These are phyloP conservation scores for Aspergillus glaucus DNA, from an alignment of 2,329 filamentous ascomycete species.

Conservation along the genomic window DNA sequence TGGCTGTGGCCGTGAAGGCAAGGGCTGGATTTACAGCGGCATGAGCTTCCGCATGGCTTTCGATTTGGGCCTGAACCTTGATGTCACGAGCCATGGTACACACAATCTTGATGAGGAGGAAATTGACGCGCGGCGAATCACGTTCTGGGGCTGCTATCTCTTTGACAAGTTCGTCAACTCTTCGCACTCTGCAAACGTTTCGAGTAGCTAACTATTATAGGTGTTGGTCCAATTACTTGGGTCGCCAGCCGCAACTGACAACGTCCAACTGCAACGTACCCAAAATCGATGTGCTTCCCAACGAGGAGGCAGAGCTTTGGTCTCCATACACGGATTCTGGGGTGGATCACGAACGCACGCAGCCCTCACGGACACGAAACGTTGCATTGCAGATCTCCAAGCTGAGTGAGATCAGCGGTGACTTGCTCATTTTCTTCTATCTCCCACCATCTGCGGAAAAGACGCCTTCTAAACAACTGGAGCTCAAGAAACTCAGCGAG, in stretches of 20 bases:
- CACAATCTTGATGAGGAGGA: slow-evolving; percentile 71
- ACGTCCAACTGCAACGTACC: slow-evolving; percentile 73
- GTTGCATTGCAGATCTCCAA: slow-evolving; percentile 74
- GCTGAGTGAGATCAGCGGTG: slow-evolving; percentile 88
- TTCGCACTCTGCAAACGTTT: neutral
- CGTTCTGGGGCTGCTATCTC: slow-evolving; percentile 97
- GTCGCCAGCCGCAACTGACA: slow-evolving; percentile 79
- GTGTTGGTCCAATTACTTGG: slow-evolving; percentile 96
- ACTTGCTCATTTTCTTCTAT: slow-evolving; percentile 85
- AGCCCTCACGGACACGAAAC: slow-evolving; percentile 76
- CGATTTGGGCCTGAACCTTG: slow-evolving; percentile 85
- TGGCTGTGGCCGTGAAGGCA: slow-evolving; percentile 86
- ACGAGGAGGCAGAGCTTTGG: slow-evolving; percentile 82
- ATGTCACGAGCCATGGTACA: slow-evolving; percentile 60
- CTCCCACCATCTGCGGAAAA: slow-evolving; percentile 63
- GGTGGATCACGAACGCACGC: slow-evolving; percentile 63
- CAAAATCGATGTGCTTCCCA: slow-evolving; percentile 84
- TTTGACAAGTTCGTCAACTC: slow-evolving; percentile 68
- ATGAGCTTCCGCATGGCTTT: slow-evolving; percentile 98
- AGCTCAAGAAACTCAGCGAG: slow-evolving; percentile 88
- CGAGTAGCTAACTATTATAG: slow-evolving; percentile 27
- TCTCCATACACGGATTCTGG: slow-evolving; percentile 82
- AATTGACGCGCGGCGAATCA: slow-evolving; percentile 80
- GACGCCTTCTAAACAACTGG: slow-evolving; percentile 65
- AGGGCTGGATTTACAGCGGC: slow-evolving; percentile 96